A percentile compares a stretch with the other conserved stretches of the same genome.
These are phyloP conservation scores for Coemansia sp. DNA, from an alignment of 192 early-diverging fungal species.

Conservation along the genomic window DNA sequence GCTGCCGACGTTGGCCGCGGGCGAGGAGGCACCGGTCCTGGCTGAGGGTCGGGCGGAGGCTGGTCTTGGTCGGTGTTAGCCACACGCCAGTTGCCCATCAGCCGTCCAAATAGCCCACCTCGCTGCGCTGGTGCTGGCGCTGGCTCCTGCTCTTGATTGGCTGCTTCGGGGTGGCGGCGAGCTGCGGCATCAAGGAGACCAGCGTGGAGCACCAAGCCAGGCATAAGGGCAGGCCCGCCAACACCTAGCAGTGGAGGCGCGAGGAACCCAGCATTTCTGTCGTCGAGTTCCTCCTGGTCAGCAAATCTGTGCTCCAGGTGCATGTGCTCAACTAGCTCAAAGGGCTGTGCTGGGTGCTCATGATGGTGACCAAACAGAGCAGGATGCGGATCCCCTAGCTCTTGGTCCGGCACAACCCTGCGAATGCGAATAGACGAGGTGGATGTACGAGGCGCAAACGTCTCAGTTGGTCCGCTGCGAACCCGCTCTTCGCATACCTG, in stretches of 20 bases:
- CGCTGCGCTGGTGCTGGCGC: neutral
- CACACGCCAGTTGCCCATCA: conserved; percentile 36
- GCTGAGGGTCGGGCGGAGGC: conserved; percentile 32
- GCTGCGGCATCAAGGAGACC: neutral
- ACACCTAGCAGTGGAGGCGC: neutral
- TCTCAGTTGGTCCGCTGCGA: conserved; percentile 7
- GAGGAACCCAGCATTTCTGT: neutral
- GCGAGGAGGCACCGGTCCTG: conserved; percentile 20
- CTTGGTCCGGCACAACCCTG: neutral
- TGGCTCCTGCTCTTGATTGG: neutral
- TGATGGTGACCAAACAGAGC: neutral
- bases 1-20: neutral
- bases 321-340: neutral
- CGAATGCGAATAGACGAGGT: conserved; percentile 6
- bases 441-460: neutral
- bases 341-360: neutral
- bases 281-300: neutral
- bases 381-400: neutral
- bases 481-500: conserved; percentile 29
- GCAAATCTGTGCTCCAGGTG: neutral
- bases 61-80: conserved; percentile 16
- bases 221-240: conserved; percentile 1
- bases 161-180: neutral
- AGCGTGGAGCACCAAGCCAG: neutral
- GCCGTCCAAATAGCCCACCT: conserved; percentile 11